Evolutionary conservation across 2,329 filamentous ascomycete species (phyloP), one percentile per base, ranked within the genome.

Genomic region (Aspergillus ochraceus): DNA sequence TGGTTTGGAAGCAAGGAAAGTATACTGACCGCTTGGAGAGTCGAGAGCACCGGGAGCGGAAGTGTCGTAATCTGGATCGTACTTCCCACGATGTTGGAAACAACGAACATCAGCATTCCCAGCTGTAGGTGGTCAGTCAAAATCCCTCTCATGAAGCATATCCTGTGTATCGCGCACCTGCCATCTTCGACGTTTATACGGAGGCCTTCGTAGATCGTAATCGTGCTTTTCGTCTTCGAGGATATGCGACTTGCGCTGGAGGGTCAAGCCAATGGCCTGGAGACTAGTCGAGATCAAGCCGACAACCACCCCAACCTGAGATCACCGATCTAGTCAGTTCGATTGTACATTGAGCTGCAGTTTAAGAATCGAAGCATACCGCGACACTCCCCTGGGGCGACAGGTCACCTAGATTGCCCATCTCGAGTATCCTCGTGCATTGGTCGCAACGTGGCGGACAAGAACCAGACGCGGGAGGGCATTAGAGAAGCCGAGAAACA

Each of bases 231-330:
- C 92, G 80, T 99, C 95, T 81, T 99, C 95, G 72, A 98, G 88
- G 67, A 99, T 89, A 79, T 99, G 95, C 64, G 95, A 98, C 79
- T 99, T 98, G 75, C 95, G 91, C 79, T 99, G 95, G 26, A 99
- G 84, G 32, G 95, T 99, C 65, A 99, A 85, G 66, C 95, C 95
- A 70, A 99, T 83, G 75, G 93, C 97, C 77, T 99, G 95, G 24
- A 98, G 86, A 75, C 92, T 95, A 61, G 95, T 97, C 60, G 94
- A 98, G 68, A 97, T 76, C 65, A 99, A 85, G 69, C 95, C 95
- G 73, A 97, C 94, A 64, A 97, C 79, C 73, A 99, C 92, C 71
- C 95, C 95, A 72, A 98, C 85, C 92, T 96, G 72, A 55, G 61
- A 12, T 54, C 61, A 26, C 53, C 49, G 24, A 56, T 45, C 52